phyloP scores from a whole-genome alignment of 2,329 filamentous ascomycete species.

The Didymosphaeria variabile region DNA sequence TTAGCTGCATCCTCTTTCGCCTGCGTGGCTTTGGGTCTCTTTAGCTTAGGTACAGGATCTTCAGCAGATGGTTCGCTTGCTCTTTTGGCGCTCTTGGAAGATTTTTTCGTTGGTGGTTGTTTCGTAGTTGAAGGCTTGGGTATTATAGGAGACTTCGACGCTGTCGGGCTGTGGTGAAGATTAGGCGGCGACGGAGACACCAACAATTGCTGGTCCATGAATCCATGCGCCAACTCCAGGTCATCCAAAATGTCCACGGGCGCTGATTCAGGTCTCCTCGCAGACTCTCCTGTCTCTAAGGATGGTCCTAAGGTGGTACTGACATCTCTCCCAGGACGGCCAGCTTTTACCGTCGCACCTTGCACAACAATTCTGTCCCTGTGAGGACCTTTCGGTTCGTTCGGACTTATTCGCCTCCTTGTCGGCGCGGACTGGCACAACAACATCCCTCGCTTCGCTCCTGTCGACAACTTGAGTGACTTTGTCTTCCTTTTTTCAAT shows the following conservation, averaged over 20 bases:
- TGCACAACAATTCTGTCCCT: background rate
- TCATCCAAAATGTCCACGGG: constrained; percentile 31
- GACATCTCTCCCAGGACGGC: background rate
- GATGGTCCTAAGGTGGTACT: background rate
- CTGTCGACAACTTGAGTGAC: constrained; percentile 50
- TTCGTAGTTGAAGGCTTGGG: constrained; percentile 12
- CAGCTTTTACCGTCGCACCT: background rate
- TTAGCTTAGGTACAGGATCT: constrained; percentile 6
- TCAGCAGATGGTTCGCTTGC: background rate
- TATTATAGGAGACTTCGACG: constrained; percentile 13
- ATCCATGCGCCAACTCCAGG: constrained; percentile 36
- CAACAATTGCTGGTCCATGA: constrained; percentile 41
- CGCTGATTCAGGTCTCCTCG: constrained; percentile 7
- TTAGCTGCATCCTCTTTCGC: constrained; percentile 6
- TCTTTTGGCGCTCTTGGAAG: constrained; percentile 2
- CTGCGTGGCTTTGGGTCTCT: constrained; percentile 1
- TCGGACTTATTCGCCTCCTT: constrained; percentile 16
- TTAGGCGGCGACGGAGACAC: constrained; percentile 24
- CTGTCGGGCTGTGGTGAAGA: constrained; percentile 8
- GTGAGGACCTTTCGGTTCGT: constrained; percentile 9
- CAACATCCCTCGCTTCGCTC: constrained; percentile 53
- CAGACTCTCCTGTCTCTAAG: constrained; percentile 15
- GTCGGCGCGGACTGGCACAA: constrained; percentile 52
- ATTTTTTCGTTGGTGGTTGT: constrained; percentile 11
- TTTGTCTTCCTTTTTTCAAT: constrained; percentile 40